phyloP scores from a whole-genome alignment of 345 rosid species.

The Citrus maxima region DNA sequence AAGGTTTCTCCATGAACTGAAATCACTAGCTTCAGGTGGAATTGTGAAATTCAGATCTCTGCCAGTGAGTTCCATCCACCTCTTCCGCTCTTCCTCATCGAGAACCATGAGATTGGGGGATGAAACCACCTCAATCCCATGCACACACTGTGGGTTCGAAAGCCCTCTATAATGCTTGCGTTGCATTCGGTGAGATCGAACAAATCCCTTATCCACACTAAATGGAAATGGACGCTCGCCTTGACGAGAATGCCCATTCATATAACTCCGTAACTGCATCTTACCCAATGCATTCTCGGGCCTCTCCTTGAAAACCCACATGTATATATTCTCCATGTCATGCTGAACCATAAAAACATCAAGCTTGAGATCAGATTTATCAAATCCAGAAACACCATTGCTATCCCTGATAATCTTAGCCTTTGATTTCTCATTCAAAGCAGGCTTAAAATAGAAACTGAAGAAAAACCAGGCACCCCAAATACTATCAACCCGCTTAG shows the following conservation, averaged over 20 bases:
- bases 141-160: constrained; percentile 94
- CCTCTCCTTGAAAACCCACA: constrained; percentile 98
- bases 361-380: constrained; percentile 80
- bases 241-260: constrained; percentile 98
- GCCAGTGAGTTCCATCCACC: constrained; percentile 93
- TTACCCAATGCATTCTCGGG: constrained; percentile 97
- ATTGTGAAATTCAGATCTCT: constrained; percentile 77
- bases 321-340: constrained; percentile 99
- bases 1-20: constrained; percentile 88
- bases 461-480: constrained; percentile 99
- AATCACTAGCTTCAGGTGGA: constrained; percentile 84
- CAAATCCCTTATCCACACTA: constrained; percentile 92
- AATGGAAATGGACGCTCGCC: constrained; percentile 92
- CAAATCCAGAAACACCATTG: constrained; percentile 77
- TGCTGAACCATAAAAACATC: constrained; percentile 94
- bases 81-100: constrained; percentile 84
- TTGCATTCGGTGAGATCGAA: constrained; percentile 96
- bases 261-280: constrained; percentile 97
- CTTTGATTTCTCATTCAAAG: constrained; percentile 81
- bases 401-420: constrained; percentile 62
- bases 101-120: constrained; percentile 69
- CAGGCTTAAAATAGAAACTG: constrained; percentile 90
- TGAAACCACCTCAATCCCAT: constrained; percentile 79
- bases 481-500: constrained; percentile 76
- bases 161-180: constrained; percentile 95